Base-by-base conservation (phyloP, 139 green algal genomes). In the Tetradesmus obliquus region DNA sequence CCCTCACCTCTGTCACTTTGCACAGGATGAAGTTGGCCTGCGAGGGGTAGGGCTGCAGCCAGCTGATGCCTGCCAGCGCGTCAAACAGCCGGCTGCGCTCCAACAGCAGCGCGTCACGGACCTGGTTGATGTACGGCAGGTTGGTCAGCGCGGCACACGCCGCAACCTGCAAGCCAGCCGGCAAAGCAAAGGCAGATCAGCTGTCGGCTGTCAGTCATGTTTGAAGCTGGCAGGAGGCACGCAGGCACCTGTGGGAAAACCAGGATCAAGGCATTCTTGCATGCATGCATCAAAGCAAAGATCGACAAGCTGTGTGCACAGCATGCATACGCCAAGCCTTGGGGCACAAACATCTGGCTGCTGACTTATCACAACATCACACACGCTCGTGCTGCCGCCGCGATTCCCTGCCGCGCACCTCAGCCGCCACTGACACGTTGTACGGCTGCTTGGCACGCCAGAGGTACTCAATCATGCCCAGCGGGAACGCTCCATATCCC, bases 391-490 rank as follows among this genome's bases (percentile, higher is more conserved):
- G 32, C 32, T 45, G 32, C 93, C 3, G 97, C 97, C 51, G 97
- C 97, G 45, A 4, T n/a, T 19, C 66, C 66, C 66, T 19, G 19
- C 15, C 95, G 55, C 84, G 10, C 45, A 90, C 90, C 94, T 99
- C 98, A 24, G 98, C 96, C 24, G 97, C 98, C 2, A 98, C 98
- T 2, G 96, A 98, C 58, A 99, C 98, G 92, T 99, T 99, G 96
- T 99, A 99, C 6, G 98, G 98, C 94, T 99, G 98, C 95, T 99
- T 99, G 71, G 98, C 97, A 10, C 98, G 94, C 98, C 98, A 99
- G 60, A 99, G 76, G 94, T 98, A 99, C 79, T 97, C 88, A 5
- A 98, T 85, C 92, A 99, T 94, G 22, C 92, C 92, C 69, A 97
- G 86, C 0, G 98, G 96, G 93, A 99, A 98, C 13, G 95, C 92